Percentiles rank a stretch among this genome's conserved stretches.
These are phyloP conservation scores for Quambalaria eucalypti DNA, from an alignment of 1,284 basidiomycete genomes.

Conservation along the genomic window DNA sequence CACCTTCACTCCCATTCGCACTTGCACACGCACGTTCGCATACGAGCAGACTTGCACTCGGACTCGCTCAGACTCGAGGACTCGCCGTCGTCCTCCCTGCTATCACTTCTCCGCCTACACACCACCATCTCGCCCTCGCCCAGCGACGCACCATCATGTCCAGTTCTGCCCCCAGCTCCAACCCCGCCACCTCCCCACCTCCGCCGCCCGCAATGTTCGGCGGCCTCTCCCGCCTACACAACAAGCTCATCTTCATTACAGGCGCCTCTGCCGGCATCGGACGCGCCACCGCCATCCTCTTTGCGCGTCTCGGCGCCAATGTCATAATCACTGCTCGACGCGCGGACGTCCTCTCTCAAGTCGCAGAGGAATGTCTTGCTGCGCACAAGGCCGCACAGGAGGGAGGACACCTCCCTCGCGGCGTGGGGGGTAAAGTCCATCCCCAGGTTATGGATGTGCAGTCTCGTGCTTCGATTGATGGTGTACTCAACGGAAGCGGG, in stretches of 20 bases:
- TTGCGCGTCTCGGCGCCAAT: constrained; percentile 48
- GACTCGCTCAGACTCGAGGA: too few species aligned
- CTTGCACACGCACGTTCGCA: too few species aligned
- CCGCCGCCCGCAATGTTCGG: too few species aligned
- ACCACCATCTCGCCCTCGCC: too few species aligned
- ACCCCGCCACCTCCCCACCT: too few species aligned
- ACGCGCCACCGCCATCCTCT: constrained; percentile 28
- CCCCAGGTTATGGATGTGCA: constrained; percentile 35
- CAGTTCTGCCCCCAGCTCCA: too few species aligned
- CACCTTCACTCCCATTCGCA: too few species aligned
- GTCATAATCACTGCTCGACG: constrained; percentile 50
- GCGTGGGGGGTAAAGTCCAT: constrained; percentile 49
- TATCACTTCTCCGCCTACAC: too few species aligned
- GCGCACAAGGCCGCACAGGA: constrained; percentile 65
- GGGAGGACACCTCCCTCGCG: constrained; percentile 64
- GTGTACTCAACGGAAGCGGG: constrained; percentile 5
- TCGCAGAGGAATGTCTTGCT: constrained; percentile 53
- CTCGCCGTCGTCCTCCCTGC: too few species aligned
- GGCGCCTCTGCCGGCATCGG: constrained; percentile 64
- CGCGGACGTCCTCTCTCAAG: constrained; percentile 41
- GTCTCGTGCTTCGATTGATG: constrained; percentile 20
- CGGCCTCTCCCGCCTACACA: not conserved
- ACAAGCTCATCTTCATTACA: not conserved
- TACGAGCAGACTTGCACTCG: too few species aligned
- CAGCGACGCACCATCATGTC: too few species aligned